These are phyloP conservation scores for Sugiyamaella xylanicola DNA, from an alignment of 1,139 yeast genomes.

Conservation along the genomic window DNA sequence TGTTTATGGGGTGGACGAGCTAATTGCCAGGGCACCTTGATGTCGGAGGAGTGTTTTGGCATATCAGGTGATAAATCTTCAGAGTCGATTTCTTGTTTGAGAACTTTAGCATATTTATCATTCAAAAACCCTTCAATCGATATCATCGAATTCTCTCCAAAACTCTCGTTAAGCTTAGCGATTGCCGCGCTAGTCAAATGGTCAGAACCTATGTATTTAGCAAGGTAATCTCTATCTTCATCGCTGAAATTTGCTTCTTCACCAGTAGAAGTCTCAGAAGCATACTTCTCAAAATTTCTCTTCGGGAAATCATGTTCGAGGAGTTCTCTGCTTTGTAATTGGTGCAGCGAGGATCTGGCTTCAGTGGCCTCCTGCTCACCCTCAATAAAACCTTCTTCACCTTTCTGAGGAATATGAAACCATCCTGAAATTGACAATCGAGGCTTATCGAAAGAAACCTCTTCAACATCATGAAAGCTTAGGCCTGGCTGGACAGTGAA, in stretches of 20 bases:
- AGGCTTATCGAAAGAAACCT: slow-evolving; percentile 86
- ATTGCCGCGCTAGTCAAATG: slow-evolving; percentile 53
- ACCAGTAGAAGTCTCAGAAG: slow-evolving; percentile 25
- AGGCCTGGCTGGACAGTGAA: slow-evolving; percentile 96
- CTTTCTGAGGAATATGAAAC: slow-evolving; percentile 96
- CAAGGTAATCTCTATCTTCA: slow-evolving; percentile 36
- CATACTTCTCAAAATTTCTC: slow-evolving; percentile 31
- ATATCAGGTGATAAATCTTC: slow-evolving; percentile 52
- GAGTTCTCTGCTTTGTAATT: slow-evolving; percentile 72
- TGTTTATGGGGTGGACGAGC: slow-evolving; percentile 95
- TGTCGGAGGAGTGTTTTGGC: slow-evolving; percentile 61
- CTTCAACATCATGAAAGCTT: slow-evolving; percentile 97
- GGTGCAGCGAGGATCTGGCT: slow-evolving; percentile 77
- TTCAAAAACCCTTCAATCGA: slow-evolving; percentile 67
- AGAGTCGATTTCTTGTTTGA: slow-evolving; percentile 51
- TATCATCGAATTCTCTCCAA: slow-evolving; percentile 67
- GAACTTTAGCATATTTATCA: slow-evolving; percentile 51
- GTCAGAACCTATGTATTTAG: slow-evolving; percentile 56
- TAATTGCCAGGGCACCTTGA: slow-evolving; percentile 77
- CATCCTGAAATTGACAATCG: slow-evolving; percentile 95
- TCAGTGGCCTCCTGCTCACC: slow-evolving; percentile 81
- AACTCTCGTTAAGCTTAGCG: slow-evolving; percentile 50
- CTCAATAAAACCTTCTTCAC: slow-evolving; percentile 75
- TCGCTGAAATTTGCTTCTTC: slow-evolving; percentile 24
- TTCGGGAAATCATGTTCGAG: slow-evolving; percentile 84